Conservation (phyloP, 768 basidiomycete species). For the Lactarius trivialis region DNA sequence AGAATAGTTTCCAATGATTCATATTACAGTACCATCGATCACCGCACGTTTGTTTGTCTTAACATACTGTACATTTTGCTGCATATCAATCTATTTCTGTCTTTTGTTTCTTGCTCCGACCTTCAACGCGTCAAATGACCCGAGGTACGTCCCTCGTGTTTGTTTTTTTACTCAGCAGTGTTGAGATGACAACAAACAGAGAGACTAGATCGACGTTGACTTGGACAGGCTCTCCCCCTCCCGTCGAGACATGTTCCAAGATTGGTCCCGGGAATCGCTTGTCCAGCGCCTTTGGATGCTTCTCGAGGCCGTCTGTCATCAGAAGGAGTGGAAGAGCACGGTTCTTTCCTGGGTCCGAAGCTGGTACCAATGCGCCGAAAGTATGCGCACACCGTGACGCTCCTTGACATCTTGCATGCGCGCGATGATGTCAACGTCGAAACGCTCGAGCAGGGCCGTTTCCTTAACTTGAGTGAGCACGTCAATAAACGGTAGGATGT, state of each 20-base stretch:
- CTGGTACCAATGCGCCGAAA: conserved; percentile 57
- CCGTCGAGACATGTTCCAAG: conserved; percentile 51
- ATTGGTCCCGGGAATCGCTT: conserved; percentile 83
- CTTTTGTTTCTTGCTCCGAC: neutral
- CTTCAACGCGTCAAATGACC: neutral
- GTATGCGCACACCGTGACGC: conserved; percentile 50
- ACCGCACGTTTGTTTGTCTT: neutral
- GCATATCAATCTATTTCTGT: neutral
- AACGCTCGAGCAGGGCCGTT: conserved; percentile 63
- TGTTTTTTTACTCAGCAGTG: neutral
- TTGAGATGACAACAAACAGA: conserved; percentile 42
- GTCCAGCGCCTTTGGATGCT: conserved; percentile 72
- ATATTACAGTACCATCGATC: neutral
- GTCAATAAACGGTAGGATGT: conserved; percentile 55
- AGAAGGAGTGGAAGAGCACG: conserved; percentile 72
- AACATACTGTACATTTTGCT: conserved; percentile 14
- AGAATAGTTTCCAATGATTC: conserved; percentile 80
- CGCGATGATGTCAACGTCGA: conserved; percentile 64
- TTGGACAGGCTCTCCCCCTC: neutral
- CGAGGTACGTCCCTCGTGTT: neutral
- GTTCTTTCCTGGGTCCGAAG: conserved; percentile 58
- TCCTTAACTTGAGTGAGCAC: conserved; percentile 68
- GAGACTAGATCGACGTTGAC: conserved; percentile 62
- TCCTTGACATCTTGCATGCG: conserved; percentile 64
- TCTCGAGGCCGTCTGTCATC: conserved; percentile 88